phyloP scores from a whole-genome alignment of 257 asterid genomes.

The Scutellaria barbata region DNA sequence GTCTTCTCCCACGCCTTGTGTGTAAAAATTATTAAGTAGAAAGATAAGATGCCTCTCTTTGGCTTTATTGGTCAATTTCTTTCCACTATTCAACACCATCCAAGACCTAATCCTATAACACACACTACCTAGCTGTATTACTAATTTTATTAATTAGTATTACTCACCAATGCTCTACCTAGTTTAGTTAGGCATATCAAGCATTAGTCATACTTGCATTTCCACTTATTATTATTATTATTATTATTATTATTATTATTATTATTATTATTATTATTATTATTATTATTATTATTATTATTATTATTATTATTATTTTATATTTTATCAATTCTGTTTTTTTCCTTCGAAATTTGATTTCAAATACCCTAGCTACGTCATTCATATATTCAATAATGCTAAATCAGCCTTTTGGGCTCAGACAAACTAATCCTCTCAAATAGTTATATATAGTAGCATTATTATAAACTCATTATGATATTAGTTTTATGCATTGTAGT shows the following conservation, averaged over 20 bases:
- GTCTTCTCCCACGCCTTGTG: constrained; percentile 50
- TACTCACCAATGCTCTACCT: constrained; percentile 1
- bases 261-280: too few species aligned
- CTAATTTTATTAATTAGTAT: constrained; percentile 23
- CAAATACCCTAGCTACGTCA: too few species aligned
- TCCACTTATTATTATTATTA: neutral
- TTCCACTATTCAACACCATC: constrained; percentile 37
- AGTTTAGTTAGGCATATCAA: neutral
- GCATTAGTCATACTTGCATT: neutral
- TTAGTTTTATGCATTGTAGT: too few species aligned
- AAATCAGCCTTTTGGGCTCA: too few species aligned
- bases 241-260: too few species aligned
- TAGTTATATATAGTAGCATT: too few species aligned
- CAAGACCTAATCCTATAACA: constrained; percentile 39
- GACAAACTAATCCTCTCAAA: too few species aligned
- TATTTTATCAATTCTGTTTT: neutral
- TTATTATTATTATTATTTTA: neutral
- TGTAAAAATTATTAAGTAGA: constrained; percentile 43
- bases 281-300: too few species aligned
- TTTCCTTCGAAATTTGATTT: neutral
- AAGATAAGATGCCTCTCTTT: constrained; percentile 55
- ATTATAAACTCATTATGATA: too few species aligned
- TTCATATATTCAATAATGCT: too few species aligned
- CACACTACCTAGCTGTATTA: constrained; percentile 30
- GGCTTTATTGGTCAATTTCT: constrained; percentile 48